These are phyloP conservation scores for Phylloboletellus chloephorus DNA, from an alignment of 1,284 basidiomycete genomes.

Conservation along the genomic window DNA sequence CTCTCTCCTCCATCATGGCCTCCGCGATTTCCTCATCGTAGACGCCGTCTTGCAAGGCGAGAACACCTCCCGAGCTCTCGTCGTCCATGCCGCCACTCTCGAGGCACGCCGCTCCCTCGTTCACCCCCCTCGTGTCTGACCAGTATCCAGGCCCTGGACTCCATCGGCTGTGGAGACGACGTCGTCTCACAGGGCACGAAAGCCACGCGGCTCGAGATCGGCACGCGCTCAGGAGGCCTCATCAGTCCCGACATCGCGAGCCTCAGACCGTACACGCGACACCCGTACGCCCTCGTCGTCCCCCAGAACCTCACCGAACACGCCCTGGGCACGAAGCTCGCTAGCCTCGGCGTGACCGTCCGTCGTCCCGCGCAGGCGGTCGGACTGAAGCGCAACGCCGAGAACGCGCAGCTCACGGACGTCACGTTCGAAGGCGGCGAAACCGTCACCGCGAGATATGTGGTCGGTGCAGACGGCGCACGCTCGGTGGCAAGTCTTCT, in stretches of 20 bases:
- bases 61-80: conserved; percentile 38
- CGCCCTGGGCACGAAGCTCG: conserved; percentile 35
- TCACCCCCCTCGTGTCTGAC: not conserved
- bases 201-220: conserved; percentile 23
- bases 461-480: conserved; percentile 55
- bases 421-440: conserved; percentile 49
- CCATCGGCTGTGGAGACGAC: conserved; percentile 39
- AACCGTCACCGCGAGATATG: conserved; percentile 41
- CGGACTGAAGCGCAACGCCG: conserved; percentile 28
- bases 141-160: conserved; percentile 39
- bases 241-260: conserved; percentile 31
- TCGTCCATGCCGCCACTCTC: conserved; percentile 43
- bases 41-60: conserved; percentile 34
- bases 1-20: conserved; percentile 35
- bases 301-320: conserved; percentile 47
- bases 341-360: conserved; percentile 22
- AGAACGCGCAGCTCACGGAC: conserved; percentile 29
- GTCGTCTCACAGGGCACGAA: conserved; percentile 40
- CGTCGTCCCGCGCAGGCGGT: conserved; percentile 25
- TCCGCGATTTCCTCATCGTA: conserved; percentile 43
- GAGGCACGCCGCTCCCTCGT: conserved; percentile 25
- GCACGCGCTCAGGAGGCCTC: conserved; percentile 30
- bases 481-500: conserved; percentile 41
- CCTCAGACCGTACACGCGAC: conserved; percentile 38
- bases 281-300: conserved; percentile 41